Percentiles rank a stretch among this genome's conserved stretches.
These are phyloP conservation scores for Aspergillus novofumigatus DNA, from an alignment of 2,329 filamentous ascomycete genomes.

Conservation along the genomic window DNA sequence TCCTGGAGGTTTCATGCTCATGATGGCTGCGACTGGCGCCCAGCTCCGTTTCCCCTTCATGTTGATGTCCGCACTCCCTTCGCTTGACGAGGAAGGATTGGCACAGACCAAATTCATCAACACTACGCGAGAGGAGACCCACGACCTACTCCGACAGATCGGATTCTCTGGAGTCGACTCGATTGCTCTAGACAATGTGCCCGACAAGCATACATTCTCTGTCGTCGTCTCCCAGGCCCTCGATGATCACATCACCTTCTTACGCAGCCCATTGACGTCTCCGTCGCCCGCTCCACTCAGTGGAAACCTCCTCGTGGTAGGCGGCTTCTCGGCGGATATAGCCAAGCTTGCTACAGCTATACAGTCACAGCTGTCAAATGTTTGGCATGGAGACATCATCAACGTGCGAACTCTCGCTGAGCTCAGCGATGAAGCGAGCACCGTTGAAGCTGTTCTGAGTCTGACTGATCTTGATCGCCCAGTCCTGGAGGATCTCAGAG, in stretches of 20 bases:
- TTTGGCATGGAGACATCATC: slow-evolving; percentile 39
- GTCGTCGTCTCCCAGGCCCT: slow-evolving; percentile 7
- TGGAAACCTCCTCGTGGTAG: slow-evolving; percentile 2
- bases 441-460: slow-evolving; percentile 2
- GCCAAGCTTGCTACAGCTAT: background rate
- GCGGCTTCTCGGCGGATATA: slow-evolving; percentile 2
- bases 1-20: slow-evolving; percentile 4
- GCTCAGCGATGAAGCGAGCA: background rate
- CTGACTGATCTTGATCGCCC: slow-evolving; percentile 5
- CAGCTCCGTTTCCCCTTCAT: slow-evolving; percentile 5
- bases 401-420: slow-evolving; percentile 2
- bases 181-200: slow-evolving; percentile 3
- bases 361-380: slow-evolving; percentile 4
- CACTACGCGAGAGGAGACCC: slow-evolving; percentile 1
- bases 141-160: slow-evolving; percentile 4
- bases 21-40: slow-evolving; percentile 4
- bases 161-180: slow-evolving; percentile 10
- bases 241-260: slow-evolving; percentile 2
- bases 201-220: slow-evolving; percentile 8
- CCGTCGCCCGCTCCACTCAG: background rate
- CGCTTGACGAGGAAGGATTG: background rate
- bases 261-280: slow-evolving; percentile 2
- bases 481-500: background rate
- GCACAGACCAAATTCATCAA: background rate
- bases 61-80: slow-evolving; percentile 1